Evolutionary conservation across 2,329 filamentous ascomycete species (phyloP).

Genomic region (Septoria petroselini): DNA sequence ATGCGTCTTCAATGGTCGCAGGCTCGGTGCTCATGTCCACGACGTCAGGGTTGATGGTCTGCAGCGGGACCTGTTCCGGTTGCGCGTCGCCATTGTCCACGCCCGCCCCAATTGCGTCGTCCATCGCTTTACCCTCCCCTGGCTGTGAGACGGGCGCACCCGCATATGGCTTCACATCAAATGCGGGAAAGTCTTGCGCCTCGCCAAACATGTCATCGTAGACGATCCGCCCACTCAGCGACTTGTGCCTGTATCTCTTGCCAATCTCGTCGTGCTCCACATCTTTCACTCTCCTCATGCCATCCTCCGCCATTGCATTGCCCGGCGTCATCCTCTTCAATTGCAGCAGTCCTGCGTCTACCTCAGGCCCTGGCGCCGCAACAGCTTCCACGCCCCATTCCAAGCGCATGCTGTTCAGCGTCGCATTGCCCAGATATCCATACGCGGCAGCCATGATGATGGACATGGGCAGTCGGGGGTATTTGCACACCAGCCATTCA

Average conservation of each 20-base stretch:
- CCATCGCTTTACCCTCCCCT: neutral
- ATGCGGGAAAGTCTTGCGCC: conserved; percentile 33
- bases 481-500: conserved; percentile 83
- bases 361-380: conserved; percentile 82
- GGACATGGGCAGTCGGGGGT: conserved; percentile 84
- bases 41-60: neutral
- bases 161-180: conserved; percentile 28
- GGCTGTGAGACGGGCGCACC: conserved; percentile 22
- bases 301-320: conserved; percentile 36
- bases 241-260: conserved; percentile 34
- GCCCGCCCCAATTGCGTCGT: conserved; percentile 8
- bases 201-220: conserved; percentile 85
- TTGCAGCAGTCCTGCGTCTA: conserved; percentile 87
- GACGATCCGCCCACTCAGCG: conserved; percentile 69
- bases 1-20: conserved; percentile 57
- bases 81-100: conserved; percentile 1
- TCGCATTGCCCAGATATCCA: conserved; percentile 73
- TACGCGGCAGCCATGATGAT: conserved; percentile 83
- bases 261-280: conserved; percentile 34
- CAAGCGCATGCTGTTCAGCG: conserved; percentile 68
- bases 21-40: conserved; percentile 27
- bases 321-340: conserved; percentile 57
- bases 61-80: neutral
- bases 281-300: conserved; percentile 32
- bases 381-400: conserved; percentile 92